These are phyloP conservation scores for Dissophora globulifera DNA, from an alignment of 192 early-diverging fungal species.

Conservation along the genomic window DNA sequence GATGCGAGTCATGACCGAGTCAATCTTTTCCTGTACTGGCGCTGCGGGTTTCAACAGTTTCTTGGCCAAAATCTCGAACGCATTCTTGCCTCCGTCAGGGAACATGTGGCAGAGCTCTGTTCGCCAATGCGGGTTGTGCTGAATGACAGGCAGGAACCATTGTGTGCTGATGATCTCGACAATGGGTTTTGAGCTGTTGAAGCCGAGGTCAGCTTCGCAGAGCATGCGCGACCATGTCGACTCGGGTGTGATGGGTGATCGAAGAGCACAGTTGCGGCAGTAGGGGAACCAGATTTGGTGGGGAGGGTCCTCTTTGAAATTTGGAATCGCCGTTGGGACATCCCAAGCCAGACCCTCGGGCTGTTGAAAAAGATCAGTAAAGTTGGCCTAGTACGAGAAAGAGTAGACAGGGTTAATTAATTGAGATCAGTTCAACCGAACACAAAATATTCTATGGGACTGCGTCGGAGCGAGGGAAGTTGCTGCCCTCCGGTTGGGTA, in stretches of 20 bases:
- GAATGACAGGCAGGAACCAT: constrained; percentile 47
- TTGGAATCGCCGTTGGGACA: constrained; percentile 20
- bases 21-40: constrained; percentile 35
- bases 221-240: constrained; percentile 38
- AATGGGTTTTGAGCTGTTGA: neutral
- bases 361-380: constrained; percentile 39
- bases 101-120: constrained; percentile 37
- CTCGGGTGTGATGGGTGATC: constrained; percentile 31
- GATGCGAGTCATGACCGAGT: constrained; percentile 30
- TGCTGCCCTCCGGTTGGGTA: too few species aligned
- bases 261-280: constrained; percentile 49
- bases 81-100: constrained; percentile 32
- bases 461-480: too few species aligned
- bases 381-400: constrained; percentile 35
- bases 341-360: constrained; percentile 33
- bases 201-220: constrained; percentile 22
- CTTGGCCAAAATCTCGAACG: constrained; percentile 24
- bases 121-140: constrained; percentile 36
- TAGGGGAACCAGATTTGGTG: constrained; percentile 48
- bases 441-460: too few species aligned
- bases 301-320: constrained; percentile 17
- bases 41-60: constrained; percentile 18
- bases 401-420: too few species aligned
- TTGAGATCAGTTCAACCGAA: too few species aligned
- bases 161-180: constrained; percentile 41